These are phyloP conservation scores for Westerdykella ornata DNA, from an alignment of 2,329 filamentous ascomycete genomes.

Conservation along the genomic window DNA sequence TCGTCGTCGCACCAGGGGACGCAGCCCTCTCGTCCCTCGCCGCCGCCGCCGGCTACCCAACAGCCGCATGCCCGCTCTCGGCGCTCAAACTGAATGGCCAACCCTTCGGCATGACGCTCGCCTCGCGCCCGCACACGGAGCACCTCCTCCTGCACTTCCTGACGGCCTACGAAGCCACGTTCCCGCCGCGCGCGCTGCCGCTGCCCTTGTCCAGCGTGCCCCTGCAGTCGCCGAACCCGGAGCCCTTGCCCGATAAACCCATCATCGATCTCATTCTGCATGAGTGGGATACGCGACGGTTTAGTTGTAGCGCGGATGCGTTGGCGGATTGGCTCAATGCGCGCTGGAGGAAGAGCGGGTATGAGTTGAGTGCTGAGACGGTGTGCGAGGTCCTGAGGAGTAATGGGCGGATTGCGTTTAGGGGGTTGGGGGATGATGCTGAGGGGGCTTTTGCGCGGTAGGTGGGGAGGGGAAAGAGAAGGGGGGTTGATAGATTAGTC, in stretches of 20 bases:
- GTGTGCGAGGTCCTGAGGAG: conserved; percentile 31
- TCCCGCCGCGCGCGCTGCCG: conserved; percentile 28
- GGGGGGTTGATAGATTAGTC: neutral
- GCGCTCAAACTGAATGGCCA: conserved; percentile 33
- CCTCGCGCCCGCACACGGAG: conserved; percentile 29
- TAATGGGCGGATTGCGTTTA: conserved; percentile 31
- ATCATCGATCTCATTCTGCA: conserved; percentile 31
- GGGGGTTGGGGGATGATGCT: conserved; percentile 31
- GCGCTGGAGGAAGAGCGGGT: conserved; percentile 32
- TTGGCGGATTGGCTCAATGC: conserved; percentile 32
- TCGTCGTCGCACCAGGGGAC: conserved; percentile 32
- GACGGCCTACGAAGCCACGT: conserved; percentile 33
- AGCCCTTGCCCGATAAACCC: conserved; percentile 27
- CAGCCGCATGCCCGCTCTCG: conserved; percentile 29
- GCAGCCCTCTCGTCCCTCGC: conserved; percentile 31
- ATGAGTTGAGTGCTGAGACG: conserved; percentile 29
- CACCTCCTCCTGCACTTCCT: conserved; percentile 31
- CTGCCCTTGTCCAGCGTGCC: conserved; percentile 25
- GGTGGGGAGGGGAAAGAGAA: neutral
- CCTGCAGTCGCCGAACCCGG: conserved; percentile 20
- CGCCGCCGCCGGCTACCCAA: conserved; percentile 33
- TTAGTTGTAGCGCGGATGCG: conserved; percentile 29
- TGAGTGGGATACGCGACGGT: conserved; percentile 31
- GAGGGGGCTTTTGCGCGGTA: conserved; percentile 27
- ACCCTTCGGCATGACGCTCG: conserved; percentile 31